phyloP scores from a whole-genome alignment of 2,329 filamentous ascomycete species.

The Aurifilum marmelostoma region DNA sequence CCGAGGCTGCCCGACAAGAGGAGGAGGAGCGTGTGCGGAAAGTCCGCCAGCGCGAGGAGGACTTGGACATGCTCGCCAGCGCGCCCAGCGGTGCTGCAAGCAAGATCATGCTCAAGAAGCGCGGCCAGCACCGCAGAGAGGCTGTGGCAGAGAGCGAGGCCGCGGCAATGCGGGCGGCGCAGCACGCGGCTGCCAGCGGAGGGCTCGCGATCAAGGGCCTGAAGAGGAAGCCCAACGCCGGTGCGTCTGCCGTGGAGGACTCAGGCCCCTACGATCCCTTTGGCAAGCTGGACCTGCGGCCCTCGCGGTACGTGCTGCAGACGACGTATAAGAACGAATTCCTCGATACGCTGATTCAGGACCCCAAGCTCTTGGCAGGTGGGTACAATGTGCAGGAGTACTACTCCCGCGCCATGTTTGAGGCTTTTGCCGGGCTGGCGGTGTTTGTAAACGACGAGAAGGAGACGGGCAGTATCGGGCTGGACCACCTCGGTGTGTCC shows the following conservation, averaged over 20 bases:
- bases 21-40: slow-evolving; percentile 69
- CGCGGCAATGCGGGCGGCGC: slow-evolving; percentile 36
- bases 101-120: slow-evolving; percentile 73
- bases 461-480: slow-evolving; percentile 42
- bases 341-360: slow-evolving; percentile 68
- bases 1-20: slow-evolving; percentile 68
- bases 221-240: slow-evolving; percentile 52
- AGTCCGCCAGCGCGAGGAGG: slow-evolving; percentile 66
- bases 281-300: slow-evolving; percentile 70
- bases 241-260: slow-evolving; percentile 59
- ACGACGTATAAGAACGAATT: slow-evolving; percentile 75
- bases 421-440: slow-evolving; percentile 87
- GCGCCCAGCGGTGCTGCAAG: slow-evolving; percentile 59
- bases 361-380: slow-evolving; percentile 70
- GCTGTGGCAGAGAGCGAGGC: slow-evolving; percentile 42
- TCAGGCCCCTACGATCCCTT: slow-evolving; percentile 88
- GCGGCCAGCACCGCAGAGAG: slow-evolving; percentile 55
- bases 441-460: slow-evolving; percentile 85
- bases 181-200: slow-evolving; percentile 31
- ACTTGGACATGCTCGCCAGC: slow-evolving; percentile 70
- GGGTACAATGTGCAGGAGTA: slow-evolving; percentile 87
- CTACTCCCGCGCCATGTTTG: slow-evolving; percentile 77
- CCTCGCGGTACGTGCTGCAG: slow-evolving; percentile 71
- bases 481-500: slow-evolving; percentile 41
- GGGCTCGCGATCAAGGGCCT: slow-evolving; percentile 77